Base-by-base conservation (phyloP, 129 eudicot species). In the Ambrosia artemisiifolia region DNA sequence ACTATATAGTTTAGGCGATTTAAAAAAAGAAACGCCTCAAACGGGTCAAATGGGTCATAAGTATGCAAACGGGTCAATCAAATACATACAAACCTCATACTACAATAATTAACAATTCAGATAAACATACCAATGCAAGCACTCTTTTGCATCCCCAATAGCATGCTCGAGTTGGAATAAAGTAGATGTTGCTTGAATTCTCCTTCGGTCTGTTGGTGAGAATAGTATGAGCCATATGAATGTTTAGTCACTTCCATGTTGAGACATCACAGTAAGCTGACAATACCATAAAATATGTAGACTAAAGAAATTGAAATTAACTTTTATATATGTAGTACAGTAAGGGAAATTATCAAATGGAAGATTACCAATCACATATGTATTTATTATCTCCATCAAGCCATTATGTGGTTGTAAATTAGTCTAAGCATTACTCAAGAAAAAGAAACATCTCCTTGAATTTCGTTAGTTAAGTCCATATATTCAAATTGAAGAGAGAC, bases 371-470 rank as follows among this genome's bases (percentile, higher is more conserved):
- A 69, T 92, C 98, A 74, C 98, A 92, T 84, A 80, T 92, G 70
- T 89, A 92, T 92, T 79, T 87, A 36, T 92, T 92, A 68, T 92
- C 98, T 67, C 98, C 98, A 69, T 92, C 90, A 82, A 92, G 98
- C 85, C 80, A 71, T 78, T 92, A 95, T 77, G 75, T 87, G 36
- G 75, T 84, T 14, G 98, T 92, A 73, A 92, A 92, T 83, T 89
- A 96, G 71, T 89, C 92, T 74, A 92, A 79, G 84, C 98, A 92
- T 77, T 92, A 92, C 66, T 92, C 96, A 78, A 92, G 84, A 66
- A 95, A 95, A 89, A 64, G 78, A 77, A 63, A 85, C 96, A 80
- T 89, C 96, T 67, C 98, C 96, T 57, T 92, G 96, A 70, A 92
- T 89, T 85, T 92, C 98, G 66, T 89, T 96, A 35, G 95, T 89